Conservation (phyloP, 2,329 filamentous ascomycete genomes). For the Zasmidium cellare region DNA sequence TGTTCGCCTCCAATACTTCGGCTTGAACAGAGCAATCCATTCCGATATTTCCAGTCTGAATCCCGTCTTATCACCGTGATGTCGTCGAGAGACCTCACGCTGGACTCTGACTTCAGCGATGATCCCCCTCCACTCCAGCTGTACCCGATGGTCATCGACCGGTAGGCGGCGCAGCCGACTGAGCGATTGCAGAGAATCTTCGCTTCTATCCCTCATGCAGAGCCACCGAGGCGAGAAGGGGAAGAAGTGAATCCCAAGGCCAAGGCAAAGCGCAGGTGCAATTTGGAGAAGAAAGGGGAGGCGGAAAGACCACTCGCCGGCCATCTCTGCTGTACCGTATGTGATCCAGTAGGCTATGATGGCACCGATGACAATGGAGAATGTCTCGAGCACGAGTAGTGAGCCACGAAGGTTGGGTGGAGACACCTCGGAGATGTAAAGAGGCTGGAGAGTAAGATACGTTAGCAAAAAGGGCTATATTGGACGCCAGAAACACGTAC, state of each 20-base stretch:
- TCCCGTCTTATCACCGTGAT: not conserved
- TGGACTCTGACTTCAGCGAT: conserved; percentile 54
- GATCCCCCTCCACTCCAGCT: conserved; percentile 52
- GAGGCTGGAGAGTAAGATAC: too few species aligned
- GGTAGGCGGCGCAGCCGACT: conserved; percentile 37
- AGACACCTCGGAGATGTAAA: conserved; percentile 27
- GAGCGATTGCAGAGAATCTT: conserved; percentile 21
- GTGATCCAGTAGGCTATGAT: conserved; percentile 55
- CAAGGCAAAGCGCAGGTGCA: conserved; percentile 34
- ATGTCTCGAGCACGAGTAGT: conserved; percentile 46
- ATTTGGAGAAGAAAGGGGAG: conserved; percentile 18
- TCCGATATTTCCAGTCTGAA: not conserved
- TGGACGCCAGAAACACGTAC: too few species aligned
- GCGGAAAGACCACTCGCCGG: not conserved
- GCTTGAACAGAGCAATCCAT: not conserved
- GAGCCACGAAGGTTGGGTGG: conserved; percentile 38
- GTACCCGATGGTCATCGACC: conserved; percentile 47
- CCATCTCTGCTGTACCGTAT: conserved; percentile 42
- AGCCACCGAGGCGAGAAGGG: conserved; percentile 32
- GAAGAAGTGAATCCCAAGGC: conserved; percentile 25
- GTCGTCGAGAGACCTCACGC: conserved; percentile 36
- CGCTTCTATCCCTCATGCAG: conserved; percentile 17
- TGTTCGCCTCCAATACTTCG: not conserved
- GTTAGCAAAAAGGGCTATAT: too few species aligned
- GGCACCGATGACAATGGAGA: conserved; percentile 46